Conservation (phyloP, 1,139 yeast species). For the Yamadazyma dushanensis region DNA sequence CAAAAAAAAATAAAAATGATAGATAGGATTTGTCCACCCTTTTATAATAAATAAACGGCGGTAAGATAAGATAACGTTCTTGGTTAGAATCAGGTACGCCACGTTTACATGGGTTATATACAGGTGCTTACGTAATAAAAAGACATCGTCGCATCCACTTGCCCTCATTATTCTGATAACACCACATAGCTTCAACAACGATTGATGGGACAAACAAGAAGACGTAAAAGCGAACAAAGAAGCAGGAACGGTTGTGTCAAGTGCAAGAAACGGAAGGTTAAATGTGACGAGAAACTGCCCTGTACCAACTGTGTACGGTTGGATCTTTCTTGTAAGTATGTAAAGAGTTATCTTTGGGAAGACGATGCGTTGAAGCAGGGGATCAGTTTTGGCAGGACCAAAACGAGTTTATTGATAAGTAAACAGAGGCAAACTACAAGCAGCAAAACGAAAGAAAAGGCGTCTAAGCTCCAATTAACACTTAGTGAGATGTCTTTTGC, state of each 20-base stretch:
- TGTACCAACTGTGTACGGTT: slow-evolving; percentile 12
- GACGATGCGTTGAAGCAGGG: slow-evolving; percentile 34
- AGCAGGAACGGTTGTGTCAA: slow-evolving; percentile 19
- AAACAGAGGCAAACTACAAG: slow-evolving; percentile 12
- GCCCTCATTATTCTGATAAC: neutral
- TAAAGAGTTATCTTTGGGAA: slow-evolving; percentile 26
- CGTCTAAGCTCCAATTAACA: slow-evolving; percentile 7
- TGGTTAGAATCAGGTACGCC: no score
- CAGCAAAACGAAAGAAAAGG: slow-evolving; percentile 5
- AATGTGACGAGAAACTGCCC: slow-evolving; percentile 14
- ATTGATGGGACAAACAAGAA: slow-evolving; percentile 4
- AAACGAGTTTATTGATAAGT: slow-evolving; percentile 16
- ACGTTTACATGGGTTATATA: no score
- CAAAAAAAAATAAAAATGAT: no score
- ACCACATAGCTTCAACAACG: neutral
- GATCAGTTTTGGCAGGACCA: slow-evolving; percentile 36
- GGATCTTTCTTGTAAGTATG: slow-evolving; percentile 10
- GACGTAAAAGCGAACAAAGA: slow-evolving; percentile 10
- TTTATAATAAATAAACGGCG: no score
- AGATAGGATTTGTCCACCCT: no score
- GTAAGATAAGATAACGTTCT: no score
- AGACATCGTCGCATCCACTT: neutral
- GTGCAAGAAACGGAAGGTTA: slow-evolving; percentile 15
- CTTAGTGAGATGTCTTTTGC: slow-evolving; percentile 13
- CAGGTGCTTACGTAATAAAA: neutral